phyloP scores from a whole-genome alignment of 495 filamentous ascomycete species.

The Penicillium desertorum region DNA sequence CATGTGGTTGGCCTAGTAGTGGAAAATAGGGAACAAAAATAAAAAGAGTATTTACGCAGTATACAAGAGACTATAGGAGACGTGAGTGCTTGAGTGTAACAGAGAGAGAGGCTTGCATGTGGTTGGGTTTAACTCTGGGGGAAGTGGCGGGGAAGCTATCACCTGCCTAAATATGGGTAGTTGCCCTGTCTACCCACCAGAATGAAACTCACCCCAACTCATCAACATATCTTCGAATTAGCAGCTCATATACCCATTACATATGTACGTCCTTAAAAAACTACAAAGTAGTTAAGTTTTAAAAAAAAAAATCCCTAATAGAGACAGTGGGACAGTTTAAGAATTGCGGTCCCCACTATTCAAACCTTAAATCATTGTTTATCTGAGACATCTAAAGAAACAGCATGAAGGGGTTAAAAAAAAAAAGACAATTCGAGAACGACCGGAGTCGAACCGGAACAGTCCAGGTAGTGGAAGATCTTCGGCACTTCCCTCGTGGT shows the following conservation, averaged over 20 bases:
- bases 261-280: not conserved
- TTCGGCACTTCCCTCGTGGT: not conserved
- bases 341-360: not conserved
- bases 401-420: not conserved
- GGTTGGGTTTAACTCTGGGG: conserved; percentile 1
- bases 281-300: too few relatives aligned
- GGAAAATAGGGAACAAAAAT: not conserved
- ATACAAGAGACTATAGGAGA: not conserved
- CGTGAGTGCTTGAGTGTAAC: conserved; percentile 4
- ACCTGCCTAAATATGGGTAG: not conserved
- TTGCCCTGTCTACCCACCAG: not conserved
- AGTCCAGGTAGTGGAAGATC: not conserved
- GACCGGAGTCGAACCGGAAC: not conserved
- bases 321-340: not conserved
- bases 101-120: not conserved
- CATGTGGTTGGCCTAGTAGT: not conserved
- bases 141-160: conserved; percentile 24
- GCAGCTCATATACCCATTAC: not conserved
- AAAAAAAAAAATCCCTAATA: not conserved
- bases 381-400: not conserved
- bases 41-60: not conserved
- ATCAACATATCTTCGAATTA: not conserved
- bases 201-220: not conserved
- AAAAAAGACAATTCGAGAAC: not conserved
- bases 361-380: not conserved